Evolutionary conservation across 306 rosid species (phyloP).

Genomic region (Castanospermum australe): DNA sequence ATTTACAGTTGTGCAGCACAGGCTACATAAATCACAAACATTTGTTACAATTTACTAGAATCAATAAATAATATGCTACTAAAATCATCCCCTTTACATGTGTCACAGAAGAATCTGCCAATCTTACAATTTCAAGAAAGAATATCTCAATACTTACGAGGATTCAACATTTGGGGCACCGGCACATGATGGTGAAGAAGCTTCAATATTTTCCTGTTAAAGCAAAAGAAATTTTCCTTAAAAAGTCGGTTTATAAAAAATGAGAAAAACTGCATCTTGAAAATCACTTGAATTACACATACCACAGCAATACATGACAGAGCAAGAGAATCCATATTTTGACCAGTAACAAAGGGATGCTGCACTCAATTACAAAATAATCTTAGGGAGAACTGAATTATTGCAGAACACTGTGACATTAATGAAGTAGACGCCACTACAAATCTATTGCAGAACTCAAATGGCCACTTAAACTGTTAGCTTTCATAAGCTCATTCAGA

Average conservation of each 20-base stretch:
- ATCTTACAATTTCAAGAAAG: constrained; percentile 15
- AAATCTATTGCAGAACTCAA: constrained; percentile 4
- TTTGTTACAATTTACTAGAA: constrained; percentile 50
- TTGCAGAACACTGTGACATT: constrained; percentile 13
- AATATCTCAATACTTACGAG: constrained; percentile 43
- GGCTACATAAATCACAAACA: constrained; percentile 59
- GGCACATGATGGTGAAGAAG: constrained; percentile 46
- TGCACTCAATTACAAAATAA: constrained; percentile 62
- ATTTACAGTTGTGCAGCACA: constrained; percentile 46
- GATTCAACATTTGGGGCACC: constrained; percentile 40
- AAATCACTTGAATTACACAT: constrained; percentile 35
- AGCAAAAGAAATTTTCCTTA: constrained; percentile 16
- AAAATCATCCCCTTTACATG: neutral
- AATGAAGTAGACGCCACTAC: constrained; percentile 6
- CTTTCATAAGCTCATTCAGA: neutral
- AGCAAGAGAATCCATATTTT: constrained; percentile 42
- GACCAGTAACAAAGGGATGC: constrained; percentile 93
- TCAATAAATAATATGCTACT: constrained; percentile 20
- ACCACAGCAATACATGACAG: constrained; percentile 54
- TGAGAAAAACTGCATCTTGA: constrained; percentile 5
- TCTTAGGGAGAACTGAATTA: constrained; percentile 19
- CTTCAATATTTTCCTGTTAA: constrained; percentile 57
- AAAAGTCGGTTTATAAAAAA: constrained; percentile 17
- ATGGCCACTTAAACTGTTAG: constrained; percentile 1
- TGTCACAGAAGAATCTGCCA: constrained; percentile 21